phyloP scores from a whole-genome alignment of 345 rosid genomes.

The Anastatica hierochuntica region DNA sequence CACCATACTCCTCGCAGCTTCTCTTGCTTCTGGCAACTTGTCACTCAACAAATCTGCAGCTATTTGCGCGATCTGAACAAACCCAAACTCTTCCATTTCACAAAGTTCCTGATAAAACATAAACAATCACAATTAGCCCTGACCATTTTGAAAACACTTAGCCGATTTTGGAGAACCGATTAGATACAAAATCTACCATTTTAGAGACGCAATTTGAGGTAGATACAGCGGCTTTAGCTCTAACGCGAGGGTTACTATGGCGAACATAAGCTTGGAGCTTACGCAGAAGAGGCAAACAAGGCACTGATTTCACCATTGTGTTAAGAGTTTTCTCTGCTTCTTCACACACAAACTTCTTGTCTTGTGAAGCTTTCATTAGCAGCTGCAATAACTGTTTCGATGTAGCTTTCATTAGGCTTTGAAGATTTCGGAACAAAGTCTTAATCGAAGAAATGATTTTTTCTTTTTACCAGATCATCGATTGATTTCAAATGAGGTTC shows the following conservation, averaged over 20 bases:
- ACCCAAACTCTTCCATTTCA: constrained; percentile 57
- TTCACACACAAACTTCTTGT: constrained; percentile 85
- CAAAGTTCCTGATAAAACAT: constrained; percentile 30
- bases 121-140: not conserved
- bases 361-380: constrained; percentile 85
- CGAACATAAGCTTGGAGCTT: constrained; percentile 45
- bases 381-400: constrained; percentile 25
- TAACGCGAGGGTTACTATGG: constrained; percentile 55
- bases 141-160: not conserved
- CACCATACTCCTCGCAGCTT: constrained; percentile 63
- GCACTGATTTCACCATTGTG: constrained; percentile 43
- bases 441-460: not conserved
- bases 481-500: constrained; percentile 39
- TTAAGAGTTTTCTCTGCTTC: constrained; percentile 65
- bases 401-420: too few species aligned
- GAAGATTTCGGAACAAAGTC: not conserved
- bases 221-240: constrained; percentile 71
- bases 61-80: constrained; percentile 41
- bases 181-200: constrained; percentile 28
- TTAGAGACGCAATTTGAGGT: constrained; percentile 50
- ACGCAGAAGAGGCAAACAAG: constrained; percentile 48
- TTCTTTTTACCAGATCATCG: constrained; percentile 41
- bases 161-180: too few species aligned
- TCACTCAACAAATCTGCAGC: constrained; percentile 61
- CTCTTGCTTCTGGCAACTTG: constrained; percentile 82